A percentile compares a stretch with the other conserved stretches of the same genome.
Conservation (phyloP, 352 stramenopile species). For the Globisporangium parvum region DNA sequence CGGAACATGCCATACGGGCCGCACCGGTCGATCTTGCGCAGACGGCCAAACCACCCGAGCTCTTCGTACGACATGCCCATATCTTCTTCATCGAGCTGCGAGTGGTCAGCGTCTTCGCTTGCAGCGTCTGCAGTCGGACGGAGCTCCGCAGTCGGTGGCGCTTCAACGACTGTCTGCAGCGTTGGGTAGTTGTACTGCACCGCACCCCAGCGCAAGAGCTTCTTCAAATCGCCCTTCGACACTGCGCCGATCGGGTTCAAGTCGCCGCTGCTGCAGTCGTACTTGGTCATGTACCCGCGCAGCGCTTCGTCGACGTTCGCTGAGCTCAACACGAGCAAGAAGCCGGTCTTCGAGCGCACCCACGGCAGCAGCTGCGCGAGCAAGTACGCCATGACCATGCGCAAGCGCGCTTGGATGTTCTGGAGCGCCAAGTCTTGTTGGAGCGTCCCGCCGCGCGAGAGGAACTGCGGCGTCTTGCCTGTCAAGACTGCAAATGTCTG, state of each 20-base stretch:
- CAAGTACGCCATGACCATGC: constrained; percentile 98
- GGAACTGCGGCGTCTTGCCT: constrained; percentile 89
- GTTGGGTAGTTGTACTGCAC: constrained; percentile 89
- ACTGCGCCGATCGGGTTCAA: constrained; percentile 98
- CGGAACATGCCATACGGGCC: constrained; percentile 94
- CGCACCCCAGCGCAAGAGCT: constrained; percentile 91
- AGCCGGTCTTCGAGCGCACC: constrained; percentile 92
- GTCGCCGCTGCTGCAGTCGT: constrained; percentile 98
- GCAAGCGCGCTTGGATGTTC: constrained; percentile 97
- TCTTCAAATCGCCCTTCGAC: constrained; percentile 95
- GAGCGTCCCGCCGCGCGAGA: constrained; percentile 84
- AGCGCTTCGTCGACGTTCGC: constrained; percentile 98
- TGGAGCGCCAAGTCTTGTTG: constrained; percentile 96
- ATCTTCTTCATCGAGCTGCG: constrained; percentile 97
- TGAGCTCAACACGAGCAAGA: constrained; percentile 97
- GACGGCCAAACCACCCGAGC: constrained; percentile 92
- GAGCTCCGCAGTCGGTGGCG: constrained; percentile 92
- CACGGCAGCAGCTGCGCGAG: constrained; percentile 97
- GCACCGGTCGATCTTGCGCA: constrained; percentile 95
- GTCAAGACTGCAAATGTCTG: constrained; percentile 72
- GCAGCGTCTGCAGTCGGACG: constrained; percentile 78
- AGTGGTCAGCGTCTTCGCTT: constrained; percentile 76
- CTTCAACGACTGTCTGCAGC: constrained; percentile 90
- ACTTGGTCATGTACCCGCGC: constrained; percentile 99
- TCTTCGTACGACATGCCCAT: constrained; percentile 99